A percentile compares a stretch with the other conserved stretches of the same genome.
Evolutionary conservation across 352 stramenopile species (phyloP).

Genomic region (Pythium pyrilobum): DNA sequence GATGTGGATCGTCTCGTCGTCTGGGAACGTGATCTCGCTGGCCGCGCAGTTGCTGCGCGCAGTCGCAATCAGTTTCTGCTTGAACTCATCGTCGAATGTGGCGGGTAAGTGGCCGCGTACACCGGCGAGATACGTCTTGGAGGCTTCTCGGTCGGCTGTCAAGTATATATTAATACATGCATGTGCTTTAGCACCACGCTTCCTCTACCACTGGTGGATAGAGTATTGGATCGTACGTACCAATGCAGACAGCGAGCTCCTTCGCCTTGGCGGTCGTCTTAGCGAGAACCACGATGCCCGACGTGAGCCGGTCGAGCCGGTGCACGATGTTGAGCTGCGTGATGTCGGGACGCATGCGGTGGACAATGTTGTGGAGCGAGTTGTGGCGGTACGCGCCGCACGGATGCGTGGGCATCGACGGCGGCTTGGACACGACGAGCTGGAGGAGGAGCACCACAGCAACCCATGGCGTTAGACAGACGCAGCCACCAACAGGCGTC

Average conservation of each 20-base stretch:
- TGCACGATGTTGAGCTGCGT: slow-evolving; percentile 88
- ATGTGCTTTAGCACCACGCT: too few relatives aligned
- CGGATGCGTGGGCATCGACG: slow-evolving; percentile 93
- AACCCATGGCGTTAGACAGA: background rate
- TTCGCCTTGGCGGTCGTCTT: slow-evolving; percentile 75
- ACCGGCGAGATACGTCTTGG: slow-evolving; percentile 95
- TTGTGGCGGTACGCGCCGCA: slow-evolving; percentile 95
- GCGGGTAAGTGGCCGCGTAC: slow-evolving; percentile 86
- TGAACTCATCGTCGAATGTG: slow-evolving; percentile 24
- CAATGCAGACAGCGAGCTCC: slow-evolving; percentile 60
- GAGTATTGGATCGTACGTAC: too few relatives aligned
- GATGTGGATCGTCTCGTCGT: slow-evolving; percentile 51
- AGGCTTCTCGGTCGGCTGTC: slow-evolving; percentile 68
- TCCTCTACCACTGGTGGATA: too few relatives aligned
- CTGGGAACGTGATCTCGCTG: slow-evolving; percentile 49
- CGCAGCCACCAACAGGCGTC: background rate
- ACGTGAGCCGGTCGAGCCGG: slow-evolving; percentile 95
- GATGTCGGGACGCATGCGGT: slow-evolving; percentile 64
- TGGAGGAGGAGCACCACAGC: slow-evolving; percentile 10
- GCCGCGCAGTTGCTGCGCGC: slow-evolving; percentile 40
- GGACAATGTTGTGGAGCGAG: slow-evolving; percentile 84
- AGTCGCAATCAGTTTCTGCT: slow-evolving; percentile 34
- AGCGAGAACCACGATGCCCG: slow-evolving; percentile 85
- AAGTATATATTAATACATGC: background rate
- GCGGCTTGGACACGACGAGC: slow-evolving; percentile 86